phyloP scores from a whole-genome alignment of 768 basidiomycete species.

The Chalciporus sphaerocephalus region DNA sequence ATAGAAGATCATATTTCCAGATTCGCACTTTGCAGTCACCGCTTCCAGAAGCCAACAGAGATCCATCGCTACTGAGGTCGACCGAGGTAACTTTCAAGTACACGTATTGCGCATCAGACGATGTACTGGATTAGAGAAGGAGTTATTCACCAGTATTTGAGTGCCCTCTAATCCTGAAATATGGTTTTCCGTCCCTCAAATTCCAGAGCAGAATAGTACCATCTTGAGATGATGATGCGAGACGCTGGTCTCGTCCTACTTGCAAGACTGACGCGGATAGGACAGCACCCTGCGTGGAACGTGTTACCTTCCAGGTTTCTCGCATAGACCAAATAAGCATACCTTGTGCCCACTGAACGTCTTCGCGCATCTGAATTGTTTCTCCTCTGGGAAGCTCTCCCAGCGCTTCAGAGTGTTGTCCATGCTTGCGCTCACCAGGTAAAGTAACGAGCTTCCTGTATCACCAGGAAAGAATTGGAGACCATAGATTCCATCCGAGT shows the following conservation, averaged over 20 bases:
- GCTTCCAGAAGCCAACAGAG: constrained; percentile 34
- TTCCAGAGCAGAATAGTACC: constrained; percentile 36
- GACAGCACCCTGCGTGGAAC: constrained; percentile 26
- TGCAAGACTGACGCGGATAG: constrained; percentile 30
- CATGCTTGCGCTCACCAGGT: constrained; percentile 29
- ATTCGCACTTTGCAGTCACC: constrained; percentile 36
- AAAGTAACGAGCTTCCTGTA: constrained; percentile 23
- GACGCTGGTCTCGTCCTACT: constrained; percentile 30
- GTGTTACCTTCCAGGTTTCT: background rate
- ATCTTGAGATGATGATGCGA: constrained; percentile 39
- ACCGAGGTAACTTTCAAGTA: constrained; percentile 33
- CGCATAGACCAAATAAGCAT: background rate
- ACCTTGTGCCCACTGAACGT: constrained; percentile 31
- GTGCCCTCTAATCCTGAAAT: constrained; percentile 35
- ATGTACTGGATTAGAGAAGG: constrained; percentile 13
- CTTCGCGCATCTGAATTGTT: constrained; percentile 25
- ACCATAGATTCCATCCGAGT: constrained; percentile 29
- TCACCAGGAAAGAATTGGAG: constrained; percentile 29
- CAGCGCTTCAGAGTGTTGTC: constrained; percentile 39
- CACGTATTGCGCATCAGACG: constrained; percentile 10
- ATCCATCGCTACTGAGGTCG: constrained; percentile 33
- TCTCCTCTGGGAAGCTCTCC: constrained; percentile 36
- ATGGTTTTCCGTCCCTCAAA: constrained; percentile 26
- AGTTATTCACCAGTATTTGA: constrained; percentile 32
- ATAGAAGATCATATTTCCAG: constrained; percentile 30